Percentiles rank a stretch among this genome's conserved stretches.
phyloP scores from a whole-genome alignment of 1,284 basidiomycete species.

The Ganoderma lucidum region DNA sequence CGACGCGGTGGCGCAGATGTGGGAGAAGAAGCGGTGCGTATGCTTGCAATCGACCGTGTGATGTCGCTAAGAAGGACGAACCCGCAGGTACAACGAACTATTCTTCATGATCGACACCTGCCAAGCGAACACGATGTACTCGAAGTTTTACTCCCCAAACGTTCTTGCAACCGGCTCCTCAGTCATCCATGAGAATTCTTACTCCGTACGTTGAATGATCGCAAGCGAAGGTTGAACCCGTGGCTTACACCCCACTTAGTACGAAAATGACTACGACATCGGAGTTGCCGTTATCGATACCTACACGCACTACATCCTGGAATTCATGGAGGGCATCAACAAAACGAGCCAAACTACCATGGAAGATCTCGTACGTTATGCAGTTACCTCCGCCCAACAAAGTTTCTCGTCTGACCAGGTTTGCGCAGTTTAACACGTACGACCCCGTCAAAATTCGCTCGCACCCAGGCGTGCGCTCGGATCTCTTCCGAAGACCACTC shows the following conservation, averaged over 20 bases:
- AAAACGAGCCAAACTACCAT: constrained; percentile 88
- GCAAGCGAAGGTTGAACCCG: neutral
- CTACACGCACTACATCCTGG: constrained; percentile 92
- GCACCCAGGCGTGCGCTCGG: constrained; percentile 86
- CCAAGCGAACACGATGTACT: constrained; percentile 96
- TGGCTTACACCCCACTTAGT: constrained; percentile 51
- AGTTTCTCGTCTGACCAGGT: constrained; percentile 3
- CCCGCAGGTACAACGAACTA: constrained; percentile 89
- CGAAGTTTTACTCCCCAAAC: constrained; percentile 95
- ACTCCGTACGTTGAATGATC: constrained; percentile 71
- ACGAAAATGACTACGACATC: constrained; percentile 92
- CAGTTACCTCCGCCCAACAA: neutral
- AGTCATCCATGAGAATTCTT: constrained; percentile 90
- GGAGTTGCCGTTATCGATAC: constrained; percentile 97
- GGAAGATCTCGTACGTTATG: constrained; percentile 79
- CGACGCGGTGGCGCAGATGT: constrained; percentile 98
- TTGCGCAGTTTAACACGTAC: constrained; percentile 79
- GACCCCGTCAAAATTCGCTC: constrained; percentile 82
- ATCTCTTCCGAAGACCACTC: constrained; percentile 81
- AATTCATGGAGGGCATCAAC: constrained; percentile 92
- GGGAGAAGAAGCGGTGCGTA: constrained; percentile 88
- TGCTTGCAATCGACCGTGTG: neutral
- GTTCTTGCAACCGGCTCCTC: constrained; percentile 95
- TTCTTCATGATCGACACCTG: constrained; percentile 99
- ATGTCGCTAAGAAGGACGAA: neutral